These are phyloP conservation scores for Brasenia schreberi DNA, from an alignment of 164 flowering plant genomes.

Conservation along the genomic window DNA sequence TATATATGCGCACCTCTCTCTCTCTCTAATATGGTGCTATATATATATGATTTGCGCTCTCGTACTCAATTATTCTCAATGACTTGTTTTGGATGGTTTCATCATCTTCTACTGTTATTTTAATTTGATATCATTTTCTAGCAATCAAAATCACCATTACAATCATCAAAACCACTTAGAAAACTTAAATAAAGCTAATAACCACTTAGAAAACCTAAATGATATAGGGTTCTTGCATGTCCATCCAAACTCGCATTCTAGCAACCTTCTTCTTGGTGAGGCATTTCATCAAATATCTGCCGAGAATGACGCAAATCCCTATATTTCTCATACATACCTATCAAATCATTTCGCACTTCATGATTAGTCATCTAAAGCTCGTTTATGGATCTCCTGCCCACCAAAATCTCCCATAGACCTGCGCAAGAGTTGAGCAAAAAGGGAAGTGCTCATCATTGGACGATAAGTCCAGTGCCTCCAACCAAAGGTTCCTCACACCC, in stretches of 20 bases:
- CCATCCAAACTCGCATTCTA: slow-evolving; percentile 20
- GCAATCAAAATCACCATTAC: too few relatives aligned
- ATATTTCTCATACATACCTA: slow-evolving; percentile 25
- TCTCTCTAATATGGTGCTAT: too few relatives aligned
- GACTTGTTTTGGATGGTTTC: too few relatives aligned
- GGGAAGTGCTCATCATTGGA: slow-evolving; percentile 16
- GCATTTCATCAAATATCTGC: slow-evolving; percentile 18
- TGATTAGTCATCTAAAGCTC: slow-evolving; percentile 5
- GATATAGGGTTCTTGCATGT: slow-evolving; percentile 6
- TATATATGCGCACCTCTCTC: too few relatives aligned
- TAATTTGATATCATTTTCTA: too few relatives aligned
- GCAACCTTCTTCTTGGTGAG: slow-evolving; percentile 13
- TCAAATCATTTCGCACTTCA: slow-evolving; percentile 16
- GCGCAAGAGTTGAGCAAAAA: slow-evolving; percentile 23
- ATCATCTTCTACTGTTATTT: too few relatives aligned
- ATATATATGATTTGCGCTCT: too few relatives aligned
- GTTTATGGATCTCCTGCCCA: slow-evolving; percentile 16
- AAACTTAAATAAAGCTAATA: too few relatives aligned
- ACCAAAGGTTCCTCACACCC: slow-evolving; percentile 9
- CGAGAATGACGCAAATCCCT: slow-evolving; percentile 1
- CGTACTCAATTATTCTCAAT: too few relatives aligned
- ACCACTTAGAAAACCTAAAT: too few relatives aligned
- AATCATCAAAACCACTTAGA: too few relatives aligned
- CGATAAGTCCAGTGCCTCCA: slow-evolving; percentile 9
- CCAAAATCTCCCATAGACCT: slow-evolving; percentile 1